Evolutionary conservation across 306 rosid genomes (phyloP), one percentile per base, ranked within the genome.

Genomic region (Prosopis cineraria): DNA sequence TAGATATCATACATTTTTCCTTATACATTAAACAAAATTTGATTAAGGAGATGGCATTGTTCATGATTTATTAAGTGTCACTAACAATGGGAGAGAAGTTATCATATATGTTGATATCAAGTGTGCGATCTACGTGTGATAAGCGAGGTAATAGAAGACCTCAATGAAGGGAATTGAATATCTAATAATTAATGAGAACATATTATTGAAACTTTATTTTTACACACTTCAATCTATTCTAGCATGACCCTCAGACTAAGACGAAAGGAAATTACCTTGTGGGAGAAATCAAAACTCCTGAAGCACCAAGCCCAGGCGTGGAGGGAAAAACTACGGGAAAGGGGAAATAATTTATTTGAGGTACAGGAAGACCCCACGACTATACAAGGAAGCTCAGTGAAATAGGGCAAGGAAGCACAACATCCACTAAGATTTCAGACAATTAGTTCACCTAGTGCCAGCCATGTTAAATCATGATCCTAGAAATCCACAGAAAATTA

Each of bases 381-480:
- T 55, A 40, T 43, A 73, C 63, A 13, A 43, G 53, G 25, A 33
- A 20, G 62, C 40, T 37, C 43, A 20, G 22, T 36, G 25, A 44
- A 53, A 27, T 3, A 29, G n/a, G 24, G 36, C 27, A 30, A 29
- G 25, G 50, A 31, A 43, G 40, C 24, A 10, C 37, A 45, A 31
- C 50, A 59, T 27, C 82, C 19, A 29, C 68, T 52, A 33, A 48
- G 73, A 24, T 48, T n/a, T 19, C 73, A 24, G 29, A 45, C 65
- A 59, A 74, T 36, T 7, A 62, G 67, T 25, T 68, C 60, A 68
- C 63, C 43, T 16, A 60, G 74, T 34, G 76, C 73, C 66, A 56
- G 8, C 72, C 58, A 73, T 34, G 76, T 25, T 53, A 53, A n/a
- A 59, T 19, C 41, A 44, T 72, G 39, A 63, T 39, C 77, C 39